A percentile compares a stretch with the other conserved stretches of the same genome.
These are phyloP conservation scores for Amanita molliuscula DNA, from an alignment of 768 basidiomycete genomes.

Conservation along the genomic window DNA sequence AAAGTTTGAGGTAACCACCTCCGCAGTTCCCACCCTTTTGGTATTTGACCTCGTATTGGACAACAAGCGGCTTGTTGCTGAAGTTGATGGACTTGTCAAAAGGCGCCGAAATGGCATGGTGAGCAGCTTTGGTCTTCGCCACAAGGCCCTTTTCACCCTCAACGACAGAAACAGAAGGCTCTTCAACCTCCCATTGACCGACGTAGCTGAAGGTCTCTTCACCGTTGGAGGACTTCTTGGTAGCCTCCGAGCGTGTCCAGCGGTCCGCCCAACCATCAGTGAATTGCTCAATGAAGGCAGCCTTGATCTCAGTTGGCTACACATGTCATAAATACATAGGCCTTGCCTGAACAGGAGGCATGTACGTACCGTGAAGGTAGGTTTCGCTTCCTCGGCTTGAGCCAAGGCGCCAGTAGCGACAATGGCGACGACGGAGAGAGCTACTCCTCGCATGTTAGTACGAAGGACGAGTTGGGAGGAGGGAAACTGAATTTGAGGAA, in stretches of 20 bases:
- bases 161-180: slow-evolving; percentile 65
- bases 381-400: slow-evolving; percentile 50
- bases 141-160: slow-evolving; percentile 88
- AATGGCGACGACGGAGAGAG: slow-evolving; percentile 67
- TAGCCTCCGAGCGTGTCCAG: slow-evolving; percentile 96
- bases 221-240: slow-evolving; percentile 94
- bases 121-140: slow-evolving; percentile 93
- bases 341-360: slow-evolving; percentile 8
- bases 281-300: slow-evolving; percentile 95
- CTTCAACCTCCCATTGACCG: slow-evolving; percentile 95
- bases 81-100: slow-evolving; percentile 74
- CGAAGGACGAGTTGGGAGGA: slow-evolving; percentile 47
- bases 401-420: slow-evolving; percentile 57
- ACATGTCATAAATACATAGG: slow-evolving; percentile 9
- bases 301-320: slow-evolving; percentile 71
- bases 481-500: slow-evolving; percentile 24
- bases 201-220: slow-evolving; percentile 97
- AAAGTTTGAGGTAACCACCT: slow-evolving; percentile 96
- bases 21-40: slow-evolving; percentile 99
- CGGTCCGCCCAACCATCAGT: slow-evolving; percentile 81
- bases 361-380: slow-evolving; percentile 53
- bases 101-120: slow-evolving; percentile 96
- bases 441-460: slow-evolving; percentile 79
- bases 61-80: slow-evolving; percentile 76
- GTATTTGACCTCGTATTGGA: slow-evolving; percentile 99